Percentiles rank a stretch among this genome's conserved stretches.
Evolutionary conservation across 2,329 filamentous ascomycete genomes (phyloP).

Genomic region (Chrysosporium queenslandicum): DNA sequence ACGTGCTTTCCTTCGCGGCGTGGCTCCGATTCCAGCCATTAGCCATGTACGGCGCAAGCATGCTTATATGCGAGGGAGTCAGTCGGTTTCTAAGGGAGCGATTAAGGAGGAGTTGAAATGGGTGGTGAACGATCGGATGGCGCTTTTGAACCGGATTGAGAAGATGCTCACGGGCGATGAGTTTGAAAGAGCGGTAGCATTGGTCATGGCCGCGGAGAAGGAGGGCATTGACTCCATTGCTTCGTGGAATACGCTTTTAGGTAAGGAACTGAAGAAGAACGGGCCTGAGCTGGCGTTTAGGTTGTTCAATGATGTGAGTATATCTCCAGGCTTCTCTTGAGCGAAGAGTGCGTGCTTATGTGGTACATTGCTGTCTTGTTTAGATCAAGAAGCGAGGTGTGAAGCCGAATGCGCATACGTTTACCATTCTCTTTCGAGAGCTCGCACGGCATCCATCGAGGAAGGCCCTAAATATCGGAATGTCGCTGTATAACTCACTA

Average conservation of each 20-base stretch:
- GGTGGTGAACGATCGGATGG: constrained; percentile 56
- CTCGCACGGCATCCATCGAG: constrained; percentile 46
- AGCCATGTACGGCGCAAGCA: not conserved
- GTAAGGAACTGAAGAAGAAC: constrained; percentile 54
- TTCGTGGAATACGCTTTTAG: constrained; percentile 80
- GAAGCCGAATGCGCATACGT: constrained; percentile 70
- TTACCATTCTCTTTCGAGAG: constrained; percentile 70
- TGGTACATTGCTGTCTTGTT: too few relatives aligned
- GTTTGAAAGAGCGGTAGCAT: constrained; percentile 55
- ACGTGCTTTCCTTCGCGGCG: not conserved
- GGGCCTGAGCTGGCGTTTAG: constrained; percentile 58
- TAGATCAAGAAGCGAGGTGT: constrained; percentile 93
- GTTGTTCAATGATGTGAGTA: constrained; percentile 71
- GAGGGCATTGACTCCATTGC: constrained; percentile 56
- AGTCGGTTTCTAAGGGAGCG: constrained; percentile 17
- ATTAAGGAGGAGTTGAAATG: constrained; percentile 51
- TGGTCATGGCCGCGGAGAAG: constrained; percentile 59
- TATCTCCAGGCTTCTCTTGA: not conserved
- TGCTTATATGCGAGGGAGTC: not conserved
- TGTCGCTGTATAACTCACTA: constrained; percentile 70
- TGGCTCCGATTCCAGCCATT: not conserved
- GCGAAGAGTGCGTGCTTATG: not conserved
- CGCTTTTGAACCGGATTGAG: constrained; percentile 59
- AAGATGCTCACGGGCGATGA: constrained; percentile 50
- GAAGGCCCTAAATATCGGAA: constrained; percentile 55